phyloP scores from a whole-genome alignment of 2,329 filamentous ascomycete species.

The Ophiostoma angusticollis region DNA sequence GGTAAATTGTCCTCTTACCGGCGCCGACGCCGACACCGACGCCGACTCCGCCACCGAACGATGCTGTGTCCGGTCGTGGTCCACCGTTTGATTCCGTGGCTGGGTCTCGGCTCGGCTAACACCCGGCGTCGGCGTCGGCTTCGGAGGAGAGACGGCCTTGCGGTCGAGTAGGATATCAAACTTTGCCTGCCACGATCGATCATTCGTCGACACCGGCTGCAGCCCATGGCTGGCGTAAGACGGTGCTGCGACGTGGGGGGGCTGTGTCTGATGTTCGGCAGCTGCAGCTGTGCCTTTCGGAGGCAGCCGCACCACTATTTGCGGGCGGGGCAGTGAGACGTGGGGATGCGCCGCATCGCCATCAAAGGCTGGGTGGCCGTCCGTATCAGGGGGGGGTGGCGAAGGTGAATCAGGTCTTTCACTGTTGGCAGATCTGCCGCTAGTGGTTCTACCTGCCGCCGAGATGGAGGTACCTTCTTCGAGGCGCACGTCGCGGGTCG shows the following conservation, averaged over 20 bases:
- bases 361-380: conserved; percentile 59
- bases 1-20: not conserved
- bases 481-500: conserved; percentile 35
- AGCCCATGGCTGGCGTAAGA: not conserved
- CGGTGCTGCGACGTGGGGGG: not conserved
- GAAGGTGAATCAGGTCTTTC: conserved; percentile 45
- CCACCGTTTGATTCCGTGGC: not conserved
- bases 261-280: not conserved
- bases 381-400: conserved; percentile 58
- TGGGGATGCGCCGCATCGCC: conserved; percentile 52
- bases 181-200: conserved; percentile 52
- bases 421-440: not conserved
- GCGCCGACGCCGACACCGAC: no score
- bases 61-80: no score
- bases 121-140: conserved; percentile 41
- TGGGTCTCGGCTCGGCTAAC: not conserved
- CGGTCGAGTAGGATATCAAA: conserved; percentile 69
- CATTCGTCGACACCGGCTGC: conserved; percentile 8
- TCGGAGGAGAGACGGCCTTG: conserved; percentile 44
- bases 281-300: conserved; percentile 31
- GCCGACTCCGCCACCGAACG: no score
- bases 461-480: conserved; percentile 22
- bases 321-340: conserved; percentile 55
- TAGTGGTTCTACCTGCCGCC: not conserved
- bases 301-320: conserved; percentile 71